These are phyloP conservation scores for Exophiala sp. DNA, from an alignment of 2,329 filamentous ascomycete species.

Conservation along the genomic window DNA sequence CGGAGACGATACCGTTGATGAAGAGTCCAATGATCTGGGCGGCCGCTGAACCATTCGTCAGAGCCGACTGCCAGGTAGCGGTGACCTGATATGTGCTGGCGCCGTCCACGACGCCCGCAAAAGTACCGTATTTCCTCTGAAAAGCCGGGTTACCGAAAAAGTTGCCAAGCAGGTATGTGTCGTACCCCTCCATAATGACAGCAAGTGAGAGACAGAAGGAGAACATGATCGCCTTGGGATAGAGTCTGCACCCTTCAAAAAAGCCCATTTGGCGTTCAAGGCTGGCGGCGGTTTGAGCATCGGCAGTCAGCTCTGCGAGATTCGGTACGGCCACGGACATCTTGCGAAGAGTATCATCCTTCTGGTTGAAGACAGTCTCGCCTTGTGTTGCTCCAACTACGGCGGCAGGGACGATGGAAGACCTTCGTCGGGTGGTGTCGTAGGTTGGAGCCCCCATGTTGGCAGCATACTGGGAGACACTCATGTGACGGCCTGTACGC, in stretches of 20 bases:
- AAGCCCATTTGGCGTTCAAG: conserved; percentile 32
- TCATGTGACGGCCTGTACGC: conserved; percentile 23
- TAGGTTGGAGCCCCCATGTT: conserved; percentile 21
- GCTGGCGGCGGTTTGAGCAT: conserved; percentile 26
- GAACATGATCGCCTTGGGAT: conserved; percentile 60
- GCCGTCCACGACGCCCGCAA: conserved; percentile 19
- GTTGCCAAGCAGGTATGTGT: conserved; percentile 29
- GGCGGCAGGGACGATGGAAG: conserved; percentile 27
- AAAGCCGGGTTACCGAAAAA: conserved; percentile 28
- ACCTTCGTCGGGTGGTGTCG: conserved; percentile 25
- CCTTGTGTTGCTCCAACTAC: conserved; percentile 17
- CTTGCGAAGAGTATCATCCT: conserved; percentile 29
- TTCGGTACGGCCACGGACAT: conserved; percentile 29
- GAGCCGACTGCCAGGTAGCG: conserved; percentile 43
- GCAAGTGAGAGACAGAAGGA: conserved; percentile 26
- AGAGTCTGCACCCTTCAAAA: conserved; percentile 71
- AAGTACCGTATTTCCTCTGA: conserved; percentile 21
- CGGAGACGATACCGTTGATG: conserved; percentile 31
- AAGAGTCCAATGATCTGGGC: conserved; percentile 29
- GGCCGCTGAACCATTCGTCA: conserved; percentile 34
- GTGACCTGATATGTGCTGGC: conserved; percentile 21
- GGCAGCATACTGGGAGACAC: conserved; percentile 26
- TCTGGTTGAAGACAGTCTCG: conserved; percentile 27
- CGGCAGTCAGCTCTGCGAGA: conserved; percentile 25
- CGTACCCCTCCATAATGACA: conserved; percentile 30